phyloP scores from a whole-genome alignment of 176 grass and related monocot species.

The Dactylis glomerata region DNA sequence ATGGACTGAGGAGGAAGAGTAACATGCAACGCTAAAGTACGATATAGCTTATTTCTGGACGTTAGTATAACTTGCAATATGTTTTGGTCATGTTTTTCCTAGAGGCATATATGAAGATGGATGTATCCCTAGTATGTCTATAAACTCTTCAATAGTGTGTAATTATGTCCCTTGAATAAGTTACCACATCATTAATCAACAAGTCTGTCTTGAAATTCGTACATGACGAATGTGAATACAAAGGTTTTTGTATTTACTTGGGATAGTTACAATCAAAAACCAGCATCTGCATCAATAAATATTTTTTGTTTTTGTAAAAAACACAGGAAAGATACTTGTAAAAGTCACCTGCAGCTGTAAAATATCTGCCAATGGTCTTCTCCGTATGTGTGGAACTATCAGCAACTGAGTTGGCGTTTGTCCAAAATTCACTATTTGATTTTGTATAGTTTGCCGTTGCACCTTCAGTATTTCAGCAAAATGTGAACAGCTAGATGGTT shows the following conservation, averaged over 20 bases:
- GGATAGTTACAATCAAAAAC: slow-evolving; percentile 15
- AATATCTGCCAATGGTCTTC: slow-evolving; percentile 64
- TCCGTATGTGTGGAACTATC: slow-evolving; percentile 68
- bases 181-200: not conserved
- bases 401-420: slow-evolving; percentile 89
- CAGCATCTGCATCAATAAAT: slow-evolving; percentile 5
- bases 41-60: not conserved
- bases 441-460: slow-evolving; percentile 72
- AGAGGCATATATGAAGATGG: slow-evolving; percentile 25
- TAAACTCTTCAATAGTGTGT: slow-evolving; percentile 15
- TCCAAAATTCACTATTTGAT: slow-evolving; percentile 92
- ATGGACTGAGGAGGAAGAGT: not conserved
- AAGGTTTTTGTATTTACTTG: slow-evolving; percentile 1
- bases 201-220: not conserved
- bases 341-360: slow-evolving; percentile 76
- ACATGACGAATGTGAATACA: not conserved
- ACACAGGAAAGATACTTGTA: slow-evolving; percentile 6
- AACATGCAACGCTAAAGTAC: not conserved
- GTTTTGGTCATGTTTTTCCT: not conserved
- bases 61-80: not conserved
- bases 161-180: not conserved
- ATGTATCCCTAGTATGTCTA: slow-evolving; percentile 1
- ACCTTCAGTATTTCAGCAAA: slow-evolving; percentile 53
- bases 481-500: slow-evolving; percentile 26
- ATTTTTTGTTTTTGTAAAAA: not conserved